Percentiles rank a stretch among this genome's conserved stretches.
phyloP scores from a whole-genome alignment of 2,329 filamentous ascomycete species.

The Phyllosticta citriasiana region DNA sequence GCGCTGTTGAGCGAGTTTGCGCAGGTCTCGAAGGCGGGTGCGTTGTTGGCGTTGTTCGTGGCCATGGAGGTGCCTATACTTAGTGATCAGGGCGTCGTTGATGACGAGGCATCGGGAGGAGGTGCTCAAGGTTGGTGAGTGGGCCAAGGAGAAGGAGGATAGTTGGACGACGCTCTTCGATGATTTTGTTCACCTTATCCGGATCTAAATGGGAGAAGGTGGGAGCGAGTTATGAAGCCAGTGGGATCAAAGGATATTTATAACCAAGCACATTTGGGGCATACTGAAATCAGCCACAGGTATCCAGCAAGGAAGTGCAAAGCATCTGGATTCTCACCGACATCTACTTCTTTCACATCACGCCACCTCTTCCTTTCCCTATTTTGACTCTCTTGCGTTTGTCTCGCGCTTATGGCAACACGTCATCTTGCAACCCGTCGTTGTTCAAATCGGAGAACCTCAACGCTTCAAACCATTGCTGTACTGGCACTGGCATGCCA shows the following conservation, averaged over 20 bases:
- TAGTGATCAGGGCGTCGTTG: slow-evolving; percentile 45
- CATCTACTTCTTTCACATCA: too few species aligned
- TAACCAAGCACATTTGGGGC: too few species aligned
- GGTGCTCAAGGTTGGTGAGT: slow-evolving; percentile 27
- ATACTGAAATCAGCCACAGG: too few species aligned
- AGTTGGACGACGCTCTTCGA: slow-evolving; percentile 7
- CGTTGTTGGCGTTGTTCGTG: slow-evolving; percentile 48
- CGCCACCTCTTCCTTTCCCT: too few species aligned
- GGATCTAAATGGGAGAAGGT: not conserved
- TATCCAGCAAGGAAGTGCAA: too few species aligned
- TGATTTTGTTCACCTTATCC: slow-evolving; percentile 6
- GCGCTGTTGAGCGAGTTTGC: slow-evolving; percentile 36
- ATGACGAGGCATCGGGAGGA: slow-evolving; percentile 26
- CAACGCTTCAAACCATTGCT: too few species aligned
- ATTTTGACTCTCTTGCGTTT: too few species aligned
- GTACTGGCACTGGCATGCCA: too few species aligned
- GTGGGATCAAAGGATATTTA: not conserved
- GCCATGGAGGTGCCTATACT: slow-evolving; percentile 42
- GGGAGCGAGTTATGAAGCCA: not conserved
- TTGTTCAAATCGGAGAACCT: too few species aligned
- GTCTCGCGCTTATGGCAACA: too few species aligned
- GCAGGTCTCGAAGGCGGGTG: slow-evolving; percentile 35
- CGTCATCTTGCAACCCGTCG: too few species aligned
- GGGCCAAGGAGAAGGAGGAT: slow-evolving; percentile 4
- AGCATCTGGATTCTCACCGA: too few species aligned